Evolutionary conservation across 805 yeast genomes (phyloP).

Genomic region (Saccharomycopsis oosterbeekiorum): DNA sequence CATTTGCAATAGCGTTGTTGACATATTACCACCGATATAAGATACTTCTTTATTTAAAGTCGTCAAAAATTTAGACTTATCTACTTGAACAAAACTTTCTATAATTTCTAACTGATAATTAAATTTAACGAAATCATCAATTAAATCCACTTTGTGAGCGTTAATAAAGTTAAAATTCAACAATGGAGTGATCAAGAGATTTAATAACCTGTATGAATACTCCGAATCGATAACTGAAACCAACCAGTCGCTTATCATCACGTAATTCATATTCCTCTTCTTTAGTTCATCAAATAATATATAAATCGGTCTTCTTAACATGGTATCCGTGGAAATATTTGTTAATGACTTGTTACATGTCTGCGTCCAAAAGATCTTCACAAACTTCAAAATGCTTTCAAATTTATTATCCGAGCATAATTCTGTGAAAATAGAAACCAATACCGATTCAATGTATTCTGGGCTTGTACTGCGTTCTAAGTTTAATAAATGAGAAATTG

Average conservation of each 20-base stretch:
- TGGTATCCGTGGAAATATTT: constrained; percentile 24
- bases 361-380: constrained; percentile 58
- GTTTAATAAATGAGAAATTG: constrained; percentile 54
- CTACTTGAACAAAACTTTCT: constrained; percentile 39
- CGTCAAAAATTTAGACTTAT: constrained; percentile 34
- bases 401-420: constrained; percentile 26
- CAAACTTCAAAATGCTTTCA: constrained; percentile 28
- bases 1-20: neutral
- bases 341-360: constrained; percentile 32
- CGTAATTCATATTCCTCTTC: constrained; percentile 31
- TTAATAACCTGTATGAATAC: constrained; percentile 49
- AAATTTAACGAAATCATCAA: constrained; percentile 56
- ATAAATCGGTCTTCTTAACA: constrained; percentile 55
- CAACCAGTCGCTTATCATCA: constrained; percentile 42
- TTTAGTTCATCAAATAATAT: constrained; percentile 56
- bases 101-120: constrained; percentile 51
- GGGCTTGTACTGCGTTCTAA: constrained; percentile 45
- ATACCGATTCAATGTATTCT: constrained; percentile 61
- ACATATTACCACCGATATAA: constrained; percentile 34
- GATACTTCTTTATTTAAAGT: constrained; percentile 50
- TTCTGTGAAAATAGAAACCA: constrained; percentile 45
- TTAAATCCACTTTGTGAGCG: constrained; percentile 20
- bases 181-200: constrained; percentile 47
- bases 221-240: constrained; percentile 38
- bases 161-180: constrained; percentile 30